Conservation (phyloP, 1,139 yeast species). For the Schizosaccharomyces versatilis region DNA sequence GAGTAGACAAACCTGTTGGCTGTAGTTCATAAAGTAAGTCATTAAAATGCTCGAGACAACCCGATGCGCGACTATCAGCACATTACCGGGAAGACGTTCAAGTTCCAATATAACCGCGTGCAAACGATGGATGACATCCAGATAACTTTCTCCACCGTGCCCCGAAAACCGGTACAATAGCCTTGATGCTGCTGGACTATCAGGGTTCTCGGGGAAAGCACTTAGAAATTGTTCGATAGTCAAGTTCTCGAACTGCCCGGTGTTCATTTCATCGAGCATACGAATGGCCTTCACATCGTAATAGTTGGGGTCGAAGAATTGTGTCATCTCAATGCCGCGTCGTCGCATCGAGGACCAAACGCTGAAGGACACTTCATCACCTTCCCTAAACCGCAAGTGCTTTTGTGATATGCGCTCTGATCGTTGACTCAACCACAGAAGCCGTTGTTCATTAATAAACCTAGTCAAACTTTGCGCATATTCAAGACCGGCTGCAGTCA, state of each 20-base stretch:
- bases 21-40: conserved; percentile 46
- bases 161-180: conserved; percentile 38
- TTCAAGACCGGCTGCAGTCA: conserved; percentile 65
- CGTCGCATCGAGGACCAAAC: conserved; percentile 90
- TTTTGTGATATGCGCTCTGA: conserved; percentile 7
- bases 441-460: conserved; percentile 49
- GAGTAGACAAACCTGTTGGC: neutral
- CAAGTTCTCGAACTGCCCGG: conserved; percentile 93
- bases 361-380: conserved; percentile 43
- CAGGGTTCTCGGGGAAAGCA: conserved; percentile 78
- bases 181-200: conserved; percentile 84
- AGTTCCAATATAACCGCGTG: conserved; percentile 96
- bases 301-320: conserved; percentile 54
- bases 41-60: conserved; percentile 77
- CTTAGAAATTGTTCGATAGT: conserved; percentile 72
- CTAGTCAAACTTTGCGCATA: conserved; percentile 71
- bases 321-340: conserved; percentile 89
- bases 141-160: conserved; percentile 88
- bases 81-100: conserved; percentile 88
- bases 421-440: conserved; percentile 33
- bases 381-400: conserved; percentile 5
- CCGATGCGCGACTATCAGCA: conserved; percentile 91
- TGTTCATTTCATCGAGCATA: conserved; percentile 86
- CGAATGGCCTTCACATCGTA: conserved; percentile 94
- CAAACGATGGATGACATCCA: conserved; percentile 79